phyloP scores from a whole-genome alignment of 2,329 filamentous ascomycete species.

The Neurospora sp. region DNA sequence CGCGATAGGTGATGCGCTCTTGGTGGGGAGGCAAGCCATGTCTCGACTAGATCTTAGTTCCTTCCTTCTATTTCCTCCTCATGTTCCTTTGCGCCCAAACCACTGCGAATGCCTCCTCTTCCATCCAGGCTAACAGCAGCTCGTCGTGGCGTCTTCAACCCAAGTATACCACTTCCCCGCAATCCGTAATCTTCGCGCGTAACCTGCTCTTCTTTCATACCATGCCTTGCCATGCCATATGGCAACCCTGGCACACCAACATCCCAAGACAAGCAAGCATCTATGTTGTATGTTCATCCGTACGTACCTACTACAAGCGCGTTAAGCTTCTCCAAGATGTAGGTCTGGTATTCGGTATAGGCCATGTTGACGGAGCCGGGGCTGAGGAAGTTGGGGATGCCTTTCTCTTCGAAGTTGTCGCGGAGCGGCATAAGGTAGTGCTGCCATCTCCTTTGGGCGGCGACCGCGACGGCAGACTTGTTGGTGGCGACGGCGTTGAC shows the following conservation, averaged over 20 bases:
- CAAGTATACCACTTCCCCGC: not conserved
- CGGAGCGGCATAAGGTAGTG: conserved; percentile 21
- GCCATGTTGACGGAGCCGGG: conserved; percentile 61
- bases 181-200: not conserved
- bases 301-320: conserved; percentile 57
- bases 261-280: not conserved
- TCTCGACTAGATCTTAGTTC: not conserved
- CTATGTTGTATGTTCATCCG: not conserved
- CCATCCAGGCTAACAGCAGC: not conserved
- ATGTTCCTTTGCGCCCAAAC: not conserved
- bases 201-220: not conserved
- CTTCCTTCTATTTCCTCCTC: not conserved
- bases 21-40: not conserved
- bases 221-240: not conserved
- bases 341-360: conserved; percentile 73
- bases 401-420: conserved; percentile 28
- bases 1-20: not conserved
- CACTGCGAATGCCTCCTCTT: not conserved
- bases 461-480: conserved; percentile 4
- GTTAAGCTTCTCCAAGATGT: conserved; percentile 70
- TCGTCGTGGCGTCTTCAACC: not conserved
- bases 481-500: conserved; percentile 2
- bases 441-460: conserved; percentile 29
- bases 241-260: not conserved
- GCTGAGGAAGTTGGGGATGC: conserved; percentile 61